Evolutionary conservation across 495 filamentous ascomycete species (phyloP), one percentile per base, ranked within the genome.

Genomic region (Apiosordaria backusii): DNA sequence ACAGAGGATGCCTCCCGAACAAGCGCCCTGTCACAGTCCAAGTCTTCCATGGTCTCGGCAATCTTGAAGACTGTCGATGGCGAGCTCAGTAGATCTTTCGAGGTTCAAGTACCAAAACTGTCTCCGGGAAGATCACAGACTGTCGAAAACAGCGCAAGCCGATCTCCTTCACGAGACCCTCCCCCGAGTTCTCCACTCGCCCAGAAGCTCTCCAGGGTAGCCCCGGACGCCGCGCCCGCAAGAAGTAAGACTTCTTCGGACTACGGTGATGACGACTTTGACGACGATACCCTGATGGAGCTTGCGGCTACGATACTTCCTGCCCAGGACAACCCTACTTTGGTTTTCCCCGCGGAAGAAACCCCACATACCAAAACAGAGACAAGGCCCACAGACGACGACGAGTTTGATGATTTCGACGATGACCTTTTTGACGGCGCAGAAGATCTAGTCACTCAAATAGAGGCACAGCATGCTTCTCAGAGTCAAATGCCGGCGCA

Each of bases 381-480:
- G 66, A 9, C 29, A 67, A 9, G 61, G 68, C 18, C 57, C 66
- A 23, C 61, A 68, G 23, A 29, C 53, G 64, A 71, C 23, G 61
- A 71, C 21, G 71, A 77, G 18, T 89, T 87, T 71, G 83, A 84
- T 55, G 89, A 90, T 53, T 80, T 85, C 29, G 87, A 85, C 64
- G 88, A 89, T 57, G 87, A 88, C 23, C 77, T 87, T 65, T 81
- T 86, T 58, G 84, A 81, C 40, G 86, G 83, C 60, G 75, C 88
- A 21, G 87, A 86, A 68, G 76, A 85, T 50, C 70, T 90, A 57
- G 77, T 85, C 53, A 81, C 86, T 13, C 80, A 87, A 71, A 75
- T 78, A 24, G 77, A 84, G 62, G 64, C 66, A n/a, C 65, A 70
- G 3, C 60, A 70, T 27, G 13, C 40, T 16, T 62, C 68, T 3